Evolutionary conservation across 768 basidiomycete species (phyloP).

Genomic region (Pulveroboletus sp.): DNA sequence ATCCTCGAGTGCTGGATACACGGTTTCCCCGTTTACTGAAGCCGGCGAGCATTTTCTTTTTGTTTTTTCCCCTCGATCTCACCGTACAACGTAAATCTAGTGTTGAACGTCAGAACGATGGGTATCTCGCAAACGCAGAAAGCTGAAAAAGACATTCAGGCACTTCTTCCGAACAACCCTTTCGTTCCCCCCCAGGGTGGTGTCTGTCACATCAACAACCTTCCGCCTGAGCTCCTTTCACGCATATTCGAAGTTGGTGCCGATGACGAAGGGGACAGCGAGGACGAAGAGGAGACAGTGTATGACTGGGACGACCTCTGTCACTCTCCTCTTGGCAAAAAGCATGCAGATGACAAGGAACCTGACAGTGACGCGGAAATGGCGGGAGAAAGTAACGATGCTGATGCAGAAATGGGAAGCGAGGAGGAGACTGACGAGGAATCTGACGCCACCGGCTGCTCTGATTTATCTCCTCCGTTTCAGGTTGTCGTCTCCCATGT

Average conservation of each 20-base stretch:
- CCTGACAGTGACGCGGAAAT: constrained; percentile 6
- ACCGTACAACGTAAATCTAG: not conserved
- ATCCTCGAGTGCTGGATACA: too few species aligned
- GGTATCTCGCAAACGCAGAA: constrained; percentile 2
- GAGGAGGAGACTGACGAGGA: constrained; percentile 4
- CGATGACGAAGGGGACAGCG: constrained; percentile 31
- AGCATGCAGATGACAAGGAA: constrained; percentile 23
- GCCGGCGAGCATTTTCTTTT: not conserved
- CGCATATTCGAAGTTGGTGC: constrained; percentile 53
- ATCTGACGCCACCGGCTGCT: constrained; percentile 4
- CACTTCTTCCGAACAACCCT: constrained; percentile 44
- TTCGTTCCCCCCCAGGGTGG: constrained; percentile 42
- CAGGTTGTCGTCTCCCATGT: constrained; percentile 60
- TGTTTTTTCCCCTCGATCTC: not conserved
- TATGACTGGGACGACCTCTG: not conserved
- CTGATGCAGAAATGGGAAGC: not conserved
- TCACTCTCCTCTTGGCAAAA: constrained; percentile 28
- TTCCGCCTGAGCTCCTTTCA: constrained; percentile 56
- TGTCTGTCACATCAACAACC: constrained; percentile 47
- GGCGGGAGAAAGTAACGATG: not conserved
- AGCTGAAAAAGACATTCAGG: not conserved
- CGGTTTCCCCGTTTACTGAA: not conserved
- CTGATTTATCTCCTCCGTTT: constrained; percentile 28
- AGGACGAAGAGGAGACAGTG: constrained; percentile 35
- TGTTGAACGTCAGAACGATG: constrained; percentile 1